Evolutionary conservation across 2,329 filamentous ascomycete species (phyloP).

Genomic region (Beauveria pseudobassiana): DNA sequence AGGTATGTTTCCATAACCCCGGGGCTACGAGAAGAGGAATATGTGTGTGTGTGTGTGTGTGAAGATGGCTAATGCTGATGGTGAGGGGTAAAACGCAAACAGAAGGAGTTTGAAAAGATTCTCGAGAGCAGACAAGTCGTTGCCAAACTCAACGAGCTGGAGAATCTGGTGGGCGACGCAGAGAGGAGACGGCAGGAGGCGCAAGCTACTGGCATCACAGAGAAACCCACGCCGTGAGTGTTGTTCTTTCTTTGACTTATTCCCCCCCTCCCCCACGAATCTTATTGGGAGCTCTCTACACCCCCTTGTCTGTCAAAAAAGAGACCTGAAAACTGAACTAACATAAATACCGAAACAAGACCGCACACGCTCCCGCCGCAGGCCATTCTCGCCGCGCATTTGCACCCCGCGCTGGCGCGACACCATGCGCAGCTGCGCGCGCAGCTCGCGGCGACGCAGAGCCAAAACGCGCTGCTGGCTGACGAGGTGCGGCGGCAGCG

Average conservation of each 20-base stretch:
- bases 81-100: neutral
- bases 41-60: neutral
- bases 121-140: slow-evolving; percentile 45
- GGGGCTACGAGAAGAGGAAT: neutral
- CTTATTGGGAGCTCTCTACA: too few relatives aligned
- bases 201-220: slow-evolving; percentile 14
- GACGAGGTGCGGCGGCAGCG: slow-evolving; percentile 46
- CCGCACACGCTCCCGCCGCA: slow-evolving; percentile 50
- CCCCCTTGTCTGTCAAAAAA: too few relatives aligned
- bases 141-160: slow-evolving; percentile 50
- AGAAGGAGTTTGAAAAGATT: slow-evolving; percentile 52
- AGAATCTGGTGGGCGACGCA: slow-evolving; percentile 47
- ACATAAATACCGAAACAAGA: slow-evolving; percentile 21
- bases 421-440: slow-evolving; percentile 52
- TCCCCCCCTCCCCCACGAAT: neutral
- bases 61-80: neutral
- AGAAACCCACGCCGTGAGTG: slow-evolving; percentile 39
- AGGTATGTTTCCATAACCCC: slow-evolving; percentile 25
- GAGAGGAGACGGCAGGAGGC: slow-evolving; percentile 27
- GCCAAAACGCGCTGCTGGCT: slow-evolving; percentile 47
- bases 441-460: slow-evolving; percentile 47
- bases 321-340: neutral
- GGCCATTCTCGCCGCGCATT: slow-evolving; percentile 46
- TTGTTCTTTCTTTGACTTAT: neutral
- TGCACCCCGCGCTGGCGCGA: slow-evolving; percentile 42